A percentile compares a stretch with the other conserved stretches of the same genome.
These are phyloP conservation scores for Tympanopsis confertula DNA, from an alignment of 2,329 filamentous ascomycete genomes.

Conservation along the genomic window DNA sequence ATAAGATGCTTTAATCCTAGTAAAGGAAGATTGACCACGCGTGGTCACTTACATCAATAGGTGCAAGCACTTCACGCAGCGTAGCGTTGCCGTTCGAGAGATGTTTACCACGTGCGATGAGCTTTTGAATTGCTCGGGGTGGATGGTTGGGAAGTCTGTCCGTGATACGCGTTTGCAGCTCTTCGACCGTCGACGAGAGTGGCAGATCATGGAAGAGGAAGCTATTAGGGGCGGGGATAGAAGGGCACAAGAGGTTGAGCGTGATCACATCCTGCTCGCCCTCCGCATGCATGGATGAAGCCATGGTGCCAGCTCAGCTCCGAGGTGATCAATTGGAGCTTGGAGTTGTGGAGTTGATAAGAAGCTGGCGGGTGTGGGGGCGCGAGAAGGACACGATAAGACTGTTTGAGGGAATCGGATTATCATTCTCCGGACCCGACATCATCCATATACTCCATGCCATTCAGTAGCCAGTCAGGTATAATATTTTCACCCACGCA, in stretches of 20 bases:
- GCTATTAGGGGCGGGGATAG: neutral
- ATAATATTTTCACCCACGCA: too few species aligned
- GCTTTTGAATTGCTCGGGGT: neutral
- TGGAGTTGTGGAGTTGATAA: too few species aligned
- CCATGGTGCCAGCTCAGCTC: too few species aligned
- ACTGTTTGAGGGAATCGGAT: too few species aligned
- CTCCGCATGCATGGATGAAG: too few species aligned
- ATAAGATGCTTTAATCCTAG: neutral
- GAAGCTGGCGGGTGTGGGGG: too few species aligned
- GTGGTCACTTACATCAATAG: neutral
- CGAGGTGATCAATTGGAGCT: too few species aligned
- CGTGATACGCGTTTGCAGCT: neutral
- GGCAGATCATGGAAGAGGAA: neutral
- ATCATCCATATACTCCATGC: too few species aligned
- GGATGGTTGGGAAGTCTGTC: neutral
- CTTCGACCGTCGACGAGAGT: neutral
- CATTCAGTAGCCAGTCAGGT: too few species aligned
- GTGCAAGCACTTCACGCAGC: neutral
- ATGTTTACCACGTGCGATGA: neutral
- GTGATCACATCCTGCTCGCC: neutral
- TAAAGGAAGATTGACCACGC: slow-evolving; percentile 1
- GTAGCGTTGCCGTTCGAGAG: neutral
- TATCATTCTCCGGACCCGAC: too few species aligned
- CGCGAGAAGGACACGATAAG: too few species aligned
- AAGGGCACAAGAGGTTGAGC: neutral